Conservation (phyloP, 495 filamentous ascomycete genomes). For the Penicillium salamii region DNA sequence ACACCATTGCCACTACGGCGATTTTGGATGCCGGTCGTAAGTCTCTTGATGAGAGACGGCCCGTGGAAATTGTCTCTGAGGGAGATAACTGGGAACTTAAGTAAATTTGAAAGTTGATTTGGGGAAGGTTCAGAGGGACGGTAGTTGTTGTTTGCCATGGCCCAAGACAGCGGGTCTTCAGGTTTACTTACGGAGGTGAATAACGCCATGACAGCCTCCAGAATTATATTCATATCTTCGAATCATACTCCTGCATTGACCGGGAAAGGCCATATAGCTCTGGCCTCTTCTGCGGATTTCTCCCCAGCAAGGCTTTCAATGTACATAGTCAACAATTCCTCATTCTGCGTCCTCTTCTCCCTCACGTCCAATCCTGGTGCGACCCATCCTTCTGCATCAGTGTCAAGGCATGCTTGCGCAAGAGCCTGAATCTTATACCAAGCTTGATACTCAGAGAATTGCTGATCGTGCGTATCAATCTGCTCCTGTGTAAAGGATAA, state of each 20-base stretch:
- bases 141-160: background rate
- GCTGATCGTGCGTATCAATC: slow-evolving; percentile 19
- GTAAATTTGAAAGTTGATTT: slow-evolving; percentile 48
- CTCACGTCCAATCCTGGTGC: slow-evolving; percentile 30
- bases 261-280: slow-evolving; percentile 32
- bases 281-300: slow-evolving; percentile 26
- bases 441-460: slow-evolving; percentile 30
- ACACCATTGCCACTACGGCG: slow-evolving; percentile 86
- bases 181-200: background rate
- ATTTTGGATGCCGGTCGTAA: slow-evolving; percentile 83
- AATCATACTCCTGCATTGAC: slow-evolving; percentile 1
- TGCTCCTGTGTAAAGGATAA: slow-evolving; percentile 28
- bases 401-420: slow-evolving; percentile 32
- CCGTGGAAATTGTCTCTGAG: slow-evolving; percentile 66
- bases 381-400: slow-evolving; percentile 39
- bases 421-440: slow-evolving; percentile 31
- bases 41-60: slow-evolving; percentile 75
- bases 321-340: slow-evolving; percentile 25
- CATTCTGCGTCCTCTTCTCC: slow-evolving; percentile 26
- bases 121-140: no score
- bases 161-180: slow-evolving; percentile 1
- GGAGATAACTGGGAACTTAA: slow-evolving; percentile 68
- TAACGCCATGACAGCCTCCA: background rate
- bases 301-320: slow-evolving; percentile 24
- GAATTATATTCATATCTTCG: background rate